These are phyloP conservation scores for Beauveria sp. DNA, from an alignment of 2,329 filamentous ascomycete genomes.

Conservation along the genomic window DNA sequence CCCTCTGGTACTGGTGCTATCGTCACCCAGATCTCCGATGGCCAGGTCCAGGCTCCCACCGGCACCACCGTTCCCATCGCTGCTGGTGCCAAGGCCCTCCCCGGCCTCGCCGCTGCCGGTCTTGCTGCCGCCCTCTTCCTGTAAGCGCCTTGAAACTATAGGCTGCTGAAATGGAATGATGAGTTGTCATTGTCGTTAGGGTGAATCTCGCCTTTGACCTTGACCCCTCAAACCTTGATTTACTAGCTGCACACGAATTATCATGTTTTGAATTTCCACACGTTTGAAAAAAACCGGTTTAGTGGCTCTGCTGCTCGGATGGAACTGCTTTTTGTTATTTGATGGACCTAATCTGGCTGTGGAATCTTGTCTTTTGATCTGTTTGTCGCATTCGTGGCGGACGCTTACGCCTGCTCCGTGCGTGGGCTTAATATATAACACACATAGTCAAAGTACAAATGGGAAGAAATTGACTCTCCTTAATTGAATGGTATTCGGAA, in stretches of 20 bases:
- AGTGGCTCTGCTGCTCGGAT: conserved; percentile 3
- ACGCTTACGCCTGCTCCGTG: background rate
- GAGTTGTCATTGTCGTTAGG: background rate
- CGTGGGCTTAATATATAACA: conserved; percentile 10
- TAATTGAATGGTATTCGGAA: background rate
- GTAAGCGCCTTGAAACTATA: conserved; percentile 8
- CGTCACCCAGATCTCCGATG: conserved; percentile 24
- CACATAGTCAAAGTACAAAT: conserved; percentile 13
- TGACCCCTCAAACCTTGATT: background rate
- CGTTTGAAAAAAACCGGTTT: background rate
- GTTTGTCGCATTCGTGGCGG: conserved; percentile 2
- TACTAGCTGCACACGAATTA: background rate
- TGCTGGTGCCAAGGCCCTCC: conserved; percentile 15
- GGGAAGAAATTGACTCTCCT: background rate
- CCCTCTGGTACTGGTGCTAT: conserved; percentile 20
- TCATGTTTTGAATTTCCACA: background rate
- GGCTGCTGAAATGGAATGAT: background rate
- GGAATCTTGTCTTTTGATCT: background rate
- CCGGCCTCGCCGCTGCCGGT: conserved; percentile 10
- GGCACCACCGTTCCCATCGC: conserved; percentile 4
- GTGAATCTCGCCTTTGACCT: background rate
- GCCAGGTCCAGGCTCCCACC: conserved; percentile 23
- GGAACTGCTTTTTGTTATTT: background rate
- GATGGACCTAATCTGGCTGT: conserved; percentile 3
- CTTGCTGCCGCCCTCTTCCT: conserved; percentile 12